Evolutionary conservation across 768 basidiomycete genomes (phyloP).

Genomic region (Tricholoma saponaceum): DNA sequence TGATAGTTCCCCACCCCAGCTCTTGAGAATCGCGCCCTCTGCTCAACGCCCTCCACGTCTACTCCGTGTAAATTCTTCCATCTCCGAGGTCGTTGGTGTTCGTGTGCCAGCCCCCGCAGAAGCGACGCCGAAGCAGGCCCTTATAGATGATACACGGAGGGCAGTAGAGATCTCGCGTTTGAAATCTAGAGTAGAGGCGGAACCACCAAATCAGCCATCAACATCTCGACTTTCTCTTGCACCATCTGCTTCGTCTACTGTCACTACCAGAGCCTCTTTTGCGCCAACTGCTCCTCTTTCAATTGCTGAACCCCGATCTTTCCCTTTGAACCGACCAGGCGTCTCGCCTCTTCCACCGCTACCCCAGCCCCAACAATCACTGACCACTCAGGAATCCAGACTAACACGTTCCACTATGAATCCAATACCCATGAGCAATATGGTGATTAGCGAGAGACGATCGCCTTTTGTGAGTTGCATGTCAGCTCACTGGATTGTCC

Average conservation of each 20-base stretch:
- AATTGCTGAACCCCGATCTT: background rate
- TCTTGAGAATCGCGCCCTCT: conserved; percentile 8
- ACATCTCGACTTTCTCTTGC: background rate
- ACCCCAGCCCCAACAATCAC: background rate
- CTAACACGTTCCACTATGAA: background rate
- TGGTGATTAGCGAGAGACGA: conserved; percentile 16
- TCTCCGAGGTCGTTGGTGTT: background rate
- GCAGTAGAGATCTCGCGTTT: background rate
- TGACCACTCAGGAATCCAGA: background rate
- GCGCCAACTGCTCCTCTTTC: background rate
- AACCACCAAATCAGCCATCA: background rate
- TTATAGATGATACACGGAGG: background rate
- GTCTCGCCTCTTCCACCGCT: background rate
- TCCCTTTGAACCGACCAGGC: background rate
- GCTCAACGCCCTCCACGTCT: conserved; percentile 13
- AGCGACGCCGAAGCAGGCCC: background rate
- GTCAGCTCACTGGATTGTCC: background rate
- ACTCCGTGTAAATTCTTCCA: conserved; percentile 8
- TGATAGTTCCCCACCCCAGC: conserved; percentile 13
- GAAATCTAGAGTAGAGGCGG: background rate
- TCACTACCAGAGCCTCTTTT: background rate
- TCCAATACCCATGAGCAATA: background rate
- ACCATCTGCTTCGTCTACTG: background rate
- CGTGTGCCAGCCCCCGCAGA: background rate
- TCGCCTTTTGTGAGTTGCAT: conserved; percentile 22